Percentiles rank a stretch among this genome's conserved stretches.
phyloP scores from a whole-genome alignment of 768 basidiomycete genomes.

The Nidularia pulvinata region DNA sequence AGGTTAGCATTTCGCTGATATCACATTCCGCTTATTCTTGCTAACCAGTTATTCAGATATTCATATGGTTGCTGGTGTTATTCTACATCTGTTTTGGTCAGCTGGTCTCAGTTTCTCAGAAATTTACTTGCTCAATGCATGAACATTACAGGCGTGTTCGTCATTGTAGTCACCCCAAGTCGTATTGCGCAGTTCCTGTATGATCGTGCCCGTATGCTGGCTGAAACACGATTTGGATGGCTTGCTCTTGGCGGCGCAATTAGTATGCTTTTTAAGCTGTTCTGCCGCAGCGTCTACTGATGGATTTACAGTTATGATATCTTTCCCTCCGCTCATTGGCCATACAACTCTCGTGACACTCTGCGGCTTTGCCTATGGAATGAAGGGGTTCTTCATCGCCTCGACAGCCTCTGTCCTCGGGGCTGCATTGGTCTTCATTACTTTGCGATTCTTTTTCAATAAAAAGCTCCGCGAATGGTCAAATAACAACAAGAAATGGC shows the following conservation, averaged over 20 bases:
- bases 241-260: constrained; percentile 49
- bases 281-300: background rate
- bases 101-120: background rate
- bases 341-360: constrained; percentile 68
- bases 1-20: constrained; percentile 32
- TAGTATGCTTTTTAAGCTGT: constrained; percentile 34
- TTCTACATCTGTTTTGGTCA: constrained; percentile 54
- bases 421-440: constrained; percentile 58
- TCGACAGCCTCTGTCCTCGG: constrained; percentile 61
- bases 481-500: constrained; percentile 68
- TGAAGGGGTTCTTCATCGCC: constrained; percentile 73
- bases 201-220: constrained; percentile 63
- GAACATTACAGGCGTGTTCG: constrained; percentile 26
- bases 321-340: constrained; percentile 64
- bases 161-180: constrained; percentile 57
- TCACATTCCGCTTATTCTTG: no score
- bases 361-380: constrained; percentile 84
- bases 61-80: constrained; percentile 55
- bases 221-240: constrained; percentile 62
- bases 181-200: constrained; percentile 72
- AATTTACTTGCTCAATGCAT: background rate
- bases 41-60: constrained; percentile 33
- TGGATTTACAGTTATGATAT: constrained; percentile 36
- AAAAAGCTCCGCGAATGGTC: constrained; percentile 60
- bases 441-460: constrained; percentile 60